Base-by-base conservation (phyloP, 2,329 filamentous ascomycete species). In the Beauveria australis region DNA sequence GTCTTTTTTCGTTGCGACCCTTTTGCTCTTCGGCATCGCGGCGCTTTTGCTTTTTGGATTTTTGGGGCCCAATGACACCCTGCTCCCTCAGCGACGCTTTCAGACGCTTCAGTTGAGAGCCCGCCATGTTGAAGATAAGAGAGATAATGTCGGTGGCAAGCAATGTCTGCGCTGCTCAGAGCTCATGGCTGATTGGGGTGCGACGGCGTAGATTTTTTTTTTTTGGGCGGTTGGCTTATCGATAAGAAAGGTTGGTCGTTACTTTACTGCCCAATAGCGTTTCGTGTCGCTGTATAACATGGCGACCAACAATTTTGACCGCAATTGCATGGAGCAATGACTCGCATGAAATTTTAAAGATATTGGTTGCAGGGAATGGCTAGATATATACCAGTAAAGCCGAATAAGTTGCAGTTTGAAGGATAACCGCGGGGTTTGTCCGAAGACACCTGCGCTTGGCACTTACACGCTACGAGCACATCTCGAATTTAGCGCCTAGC, bases 41-140 rank as follows among this genome's bases (percentile, higher is more conserved):
- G 69, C 90, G 89, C 73, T 90, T 92, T 73, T 96, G 89, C 76
- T 97, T 97, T 71, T 97, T 97, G 9, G 92, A 97, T 70, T 96
- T 88, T 68, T 96, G 92, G 6, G 92, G 92, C 1, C 92, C 91
- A 47, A 92, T 87, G 56, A 99, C 87, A 59, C 94, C 94, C 71
- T 93, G 90, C 61, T 97, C 92, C 64, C 87, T 84, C 52, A 99
- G 82, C 10, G 92, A 96, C 66, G 90, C 83, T 77, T 97, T 99
- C 49, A 99, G 83, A 75, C 92, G 89, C 77, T 97, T 99, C 62
- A 99, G 82, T 79, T 99, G 95, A 14, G 95, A 99, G 64, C 92
- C 91, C 67, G 93, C 87, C 94, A 99, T 99, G 60, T 62, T 26
- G 46, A 22, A 52, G 5, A 5, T 6, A n/a, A n/a, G 19, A 30